phyloP scores from a whole-genome alignment of 441 rosid genomes.

The Gossypium lobatum region DNA sequence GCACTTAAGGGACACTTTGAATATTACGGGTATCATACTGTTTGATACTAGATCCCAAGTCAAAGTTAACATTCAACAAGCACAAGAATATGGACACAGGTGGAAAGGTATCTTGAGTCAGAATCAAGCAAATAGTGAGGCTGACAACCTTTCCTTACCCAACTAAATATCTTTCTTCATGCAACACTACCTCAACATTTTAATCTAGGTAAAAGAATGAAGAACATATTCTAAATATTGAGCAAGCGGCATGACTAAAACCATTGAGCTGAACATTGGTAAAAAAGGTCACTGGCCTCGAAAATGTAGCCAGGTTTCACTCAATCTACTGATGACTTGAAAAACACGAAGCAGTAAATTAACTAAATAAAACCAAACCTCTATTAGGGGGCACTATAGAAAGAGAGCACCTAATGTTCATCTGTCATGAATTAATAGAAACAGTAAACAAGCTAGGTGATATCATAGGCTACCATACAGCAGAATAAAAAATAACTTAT shows the following conservation, averaged over 20 bases:
- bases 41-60: background rate
- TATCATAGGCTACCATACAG: conserved; percentile 2
- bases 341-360: background rate
- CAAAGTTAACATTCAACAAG: background rate
- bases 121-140: background rate
- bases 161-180: background rate
- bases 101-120: background rate
- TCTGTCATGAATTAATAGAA: background rate
- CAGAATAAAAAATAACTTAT: background rate
- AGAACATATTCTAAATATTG: background rate
- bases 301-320: background rate
- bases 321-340: conserved; percentile 8
- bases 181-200: background rate
- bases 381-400: background rate
- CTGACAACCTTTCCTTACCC: background rate
- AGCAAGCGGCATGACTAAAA: background rate
- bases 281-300: background rate
- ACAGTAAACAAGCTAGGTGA: background rate
- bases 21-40: background rate
- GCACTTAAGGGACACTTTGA: background rate
- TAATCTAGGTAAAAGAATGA: conserved; percentile 3
- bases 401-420: background rate
- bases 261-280: background rate
- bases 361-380: background rate
- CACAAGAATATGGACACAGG: conserved; percentile 1